Percentiles rank a stretch among this genome's conserved stretches.
phyloP scores from a whole-genome alignment of 2,329 filamentous ascomycete genomes.

The Zymoseptoria crescenta region DNA sequence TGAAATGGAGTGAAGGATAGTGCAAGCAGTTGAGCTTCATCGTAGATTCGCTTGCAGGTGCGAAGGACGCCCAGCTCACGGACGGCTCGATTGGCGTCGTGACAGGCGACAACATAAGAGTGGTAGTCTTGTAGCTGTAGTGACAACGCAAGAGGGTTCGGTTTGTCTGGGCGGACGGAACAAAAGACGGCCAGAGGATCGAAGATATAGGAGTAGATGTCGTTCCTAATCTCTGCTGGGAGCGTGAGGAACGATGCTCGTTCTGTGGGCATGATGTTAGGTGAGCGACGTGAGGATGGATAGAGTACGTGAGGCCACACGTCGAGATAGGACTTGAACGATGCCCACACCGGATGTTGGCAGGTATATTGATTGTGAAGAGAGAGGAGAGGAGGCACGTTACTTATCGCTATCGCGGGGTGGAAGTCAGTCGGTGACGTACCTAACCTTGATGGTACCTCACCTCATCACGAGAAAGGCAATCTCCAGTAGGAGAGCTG shows the following conservation, averaged over 20 bases:
- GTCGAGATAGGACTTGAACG: not conserved
- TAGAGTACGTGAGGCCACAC: not conserved
- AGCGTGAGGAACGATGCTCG: conserved; percentile 21
- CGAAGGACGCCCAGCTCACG: conserved; percentile 14
- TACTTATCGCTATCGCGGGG: not conserved
- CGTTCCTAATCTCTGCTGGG: conserved; percentile 24
- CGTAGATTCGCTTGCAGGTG: conserved; percentile 22
- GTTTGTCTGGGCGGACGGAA: not conserved
- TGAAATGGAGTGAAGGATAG: conserved; percentile 25
- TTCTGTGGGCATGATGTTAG: conserved; percentile 3
- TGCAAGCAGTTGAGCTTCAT: conserved; percentile 27
- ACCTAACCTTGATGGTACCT: not conserved
- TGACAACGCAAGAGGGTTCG: conserved; percentile 9
- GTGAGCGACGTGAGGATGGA: not conserved
- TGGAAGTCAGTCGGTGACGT: conserved; percentile 1
- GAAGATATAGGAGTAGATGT: conserved; percentile 25
- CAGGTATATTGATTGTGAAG: not conserved
- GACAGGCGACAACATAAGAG: conserved; percentile 4
- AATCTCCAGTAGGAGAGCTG: not conserved
- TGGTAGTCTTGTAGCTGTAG: conserved; percentile 9
- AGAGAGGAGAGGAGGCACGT: not conserved
- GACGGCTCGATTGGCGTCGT: conserved; percentile 3
- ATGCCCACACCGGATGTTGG: not conserved
- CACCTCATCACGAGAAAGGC: not conserved
- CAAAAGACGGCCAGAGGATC: not conserved